Percentiles rank a stretch among this genome's conserved stretches.
phyloP scores from a whole-genome alignment of 192 early-diverging fungal species.

The Lobulomyces angularis region DNA sequence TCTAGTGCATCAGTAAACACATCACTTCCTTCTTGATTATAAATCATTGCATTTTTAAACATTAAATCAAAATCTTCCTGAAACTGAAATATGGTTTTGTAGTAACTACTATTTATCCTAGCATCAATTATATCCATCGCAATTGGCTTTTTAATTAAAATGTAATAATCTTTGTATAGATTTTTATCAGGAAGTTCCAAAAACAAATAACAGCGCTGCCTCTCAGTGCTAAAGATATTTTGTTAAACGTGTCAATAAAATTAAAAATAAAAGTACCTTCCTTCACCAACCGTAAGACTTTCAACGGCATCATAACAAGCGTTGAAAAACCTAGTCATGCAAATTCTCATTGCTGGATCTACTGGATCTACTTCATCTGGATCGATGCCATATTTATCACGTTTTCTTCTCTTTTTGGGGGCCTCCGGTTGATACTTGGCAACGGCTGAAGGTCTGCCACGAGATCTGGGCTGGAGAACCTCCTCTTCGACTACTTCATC shows the following conservation, averaged over 20 bases:
- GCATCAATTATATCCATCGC: conserved; percentile 76
- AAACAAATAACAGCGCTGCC: conserved; percentile 44
- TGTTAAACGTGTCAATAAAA: conserved; percentile 3
- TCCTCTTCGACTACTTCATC: conserved; percentile 51
- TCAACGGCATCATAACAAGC: conserved; percentile 50
- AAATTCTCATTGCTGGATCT: conserved; percentile 31
- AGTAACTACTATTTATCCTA: conserved; percentile 56
- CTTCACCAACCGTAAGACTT: conserved; percentile 31
- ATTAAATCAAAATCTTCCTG: conserved; percentile 71
- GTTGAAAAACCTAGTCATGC: conserved; percentile 44
- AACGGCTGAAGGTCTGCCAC: conserved; percentile 13
- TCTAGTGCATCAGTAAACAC: conserved; percentile 79
- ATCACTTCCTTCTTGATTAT: conserved; percentile 81
- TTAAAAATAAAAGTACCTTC: conserved; percentile 12
- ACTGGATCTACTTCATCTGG: conserved; percentile 35
- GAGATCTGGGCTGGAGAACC: conserved; percentile 15
- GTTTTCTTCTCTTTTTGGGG: conserved; percentile 17
- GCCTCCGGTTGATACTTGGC: conserved; percentile 18
- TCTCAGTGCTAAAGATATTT: conserved; percentile 6
- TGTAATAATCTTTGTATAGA: conserved; percentile 82
- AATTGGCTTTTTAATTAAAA: conserved; percentile 77
- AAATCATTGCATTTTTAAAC: conserved; percentile 84
- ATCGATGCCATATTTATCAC: conserved; percentile 23
- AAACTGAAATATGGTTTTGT: conserved; percentile 45
- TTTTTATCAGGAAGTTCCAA: conserved; percentile 53